Evolutionary conservation across 257 asterid species (phyloP), one percentile per base, ranked within the genome.

Genomic region (Primulina tabacum): DNA sequence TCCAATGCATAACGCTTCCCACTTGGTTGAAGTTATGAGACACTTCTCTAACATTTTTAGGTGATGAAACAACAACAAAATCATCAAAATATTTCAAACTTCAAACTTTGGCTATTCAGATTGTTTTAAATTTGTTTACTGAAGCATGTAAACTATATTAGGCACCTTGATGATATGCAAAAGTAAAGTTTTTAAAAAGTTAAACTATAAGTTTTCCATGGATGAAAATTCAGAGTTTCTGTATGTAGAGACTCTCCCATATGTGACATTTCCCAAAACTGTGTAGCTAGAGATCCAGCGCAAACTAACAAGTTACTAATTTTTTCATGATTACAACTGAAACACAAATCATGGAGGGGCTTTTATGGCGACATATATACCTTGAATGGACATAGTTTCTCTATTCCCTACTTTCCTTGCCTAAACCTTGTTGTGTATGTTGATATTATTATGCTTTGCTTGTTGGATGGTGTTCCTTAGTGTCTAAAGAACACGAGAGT

Each of bases 281-380:
- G 20, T 11, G 35, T 73, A 57, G 38, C 60, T 37, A 7, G 28
- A 60, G 32, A 65, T 71, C 33, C 65, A 57, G n/a, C 28, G 26
- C 58, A 40, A 70, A 72, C 38, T 17, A 65, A 28, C 35, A 52
- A 60, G 62, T 69, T 65, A 28, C 64, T 29, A 53, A 9, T 61
- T 65, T 8, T 52, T 18, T 33, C 6, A 62, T 71, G 69, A 65
- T 67, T 16, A 60, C 47, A 71, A 52, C 16, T 65, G 29, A 6
- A 7, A 53, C 40, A 50, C 18, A 33, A 60, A 20, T 74, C 34
- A 59, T 17, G 57, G 16, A 33, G 57, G 33, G 76, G 53, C 47
- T 50, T 29, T 59, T 53, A 16, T 24, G 26, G 24, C 40, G 17
- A 11, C 60, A 29, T 30, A 56, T 52, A 52, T 43, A 17, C 68